Conservation (phyloP, 371 early-diverging fungal genomes). For the Zychaea mexicana region DNA sequence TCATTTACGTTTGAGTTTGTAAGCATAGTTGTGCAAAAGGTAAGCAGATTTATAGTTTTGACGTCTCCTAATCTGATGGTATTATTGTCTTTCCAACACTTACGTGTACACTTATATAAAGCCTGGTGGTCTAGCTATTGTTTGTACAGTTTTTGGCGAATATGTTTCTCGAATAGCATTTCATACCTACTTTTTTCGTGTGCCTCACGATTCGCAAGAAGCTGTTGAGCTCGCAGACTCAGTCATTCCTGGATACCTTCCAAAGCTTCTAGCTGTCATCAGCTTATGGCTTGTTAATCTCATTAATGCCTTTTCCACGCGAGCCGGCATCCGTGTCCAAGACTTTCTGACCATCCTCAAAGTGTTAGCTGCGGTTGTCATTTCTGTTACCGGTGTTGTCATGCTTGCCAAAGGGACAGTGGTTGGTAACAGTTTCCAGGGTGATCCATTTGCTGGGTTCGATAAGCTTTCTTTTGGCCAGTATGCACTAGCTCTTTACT, state of each 20-base stretch:
- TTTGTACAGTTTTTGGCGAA: constrained; percentile 79
- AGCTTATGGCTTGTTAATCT: constrained; percentile 68
- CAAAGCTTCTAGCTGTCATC: constrained; percentile 67
- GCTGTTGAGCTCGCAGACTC: constrained; percentile 50
- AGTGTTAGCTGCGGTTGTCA: constrained; percentile 74
- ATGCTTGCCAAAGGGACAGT: constrained; percentile 65
- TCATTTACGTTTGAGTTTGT: constrained; percentile 85
- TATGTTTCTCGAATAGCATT: constrained; percentile 71
- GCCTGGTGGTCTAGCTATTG: constrained; percentile 78
- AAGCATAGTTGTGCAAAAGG: constrained; percentile 66
- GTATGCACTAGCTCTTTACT: constrained; percentile 80
- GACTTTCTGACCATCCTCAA: constrained; percentile 82
- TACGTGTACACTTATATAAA: constrained; percentile 12
- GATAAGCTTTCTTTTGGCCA: constrained; percentile 60
- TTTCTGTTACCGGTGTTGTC: constrained; percentile 76
- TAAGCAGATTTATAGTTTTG: constrained; percentile 20
- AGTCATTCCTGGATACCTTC: constrained; percentile 59
- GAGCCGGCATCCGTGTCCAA: constrained; percentile 76
- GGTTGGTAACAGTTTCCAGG: constrained; percentile 57
- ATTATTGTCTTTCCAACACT: background rate
- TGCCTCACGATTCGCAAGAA: constrained; percentile 47
- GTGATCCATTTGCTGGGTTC: constrained; percentile 65
- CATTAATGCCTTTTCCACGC: constrained; percentile 74
- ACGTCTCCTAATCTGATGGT: background rate
- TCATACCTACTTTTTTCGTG: constrained; percentile 53